phyloP scores from a whole-genome alignment of 495 filamentous ascomycete genomes.

The Lineolata rhizophorae region DNA sequence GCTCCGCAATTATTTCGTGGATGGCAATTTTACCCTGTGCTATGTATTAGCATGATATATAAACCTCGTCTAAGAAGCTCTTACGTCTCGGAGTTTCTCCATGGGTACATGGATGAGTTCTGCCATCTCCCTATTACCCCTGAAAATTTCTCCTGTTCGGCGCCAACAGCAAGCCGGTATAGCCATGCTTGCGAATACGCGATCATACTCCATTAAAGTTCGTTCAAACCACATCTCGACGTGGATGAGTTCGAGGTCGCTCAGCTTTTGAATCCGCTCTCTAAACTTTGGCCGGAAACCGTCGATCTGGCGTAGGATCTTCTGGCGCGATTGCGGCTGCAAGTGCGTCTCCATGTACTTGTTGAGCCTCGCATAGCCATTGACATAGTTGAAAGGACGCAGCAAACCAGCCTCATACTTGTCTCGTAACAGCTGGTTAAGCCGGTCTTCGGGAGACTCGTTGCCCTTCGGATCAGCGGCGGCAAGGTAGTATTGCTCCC shows the following conservation, averaged over 20 bases:
- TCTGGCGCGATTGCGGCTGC: slow-evolving; percentile 52
- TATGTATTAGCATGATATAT: slow-evolving; percentile 1
- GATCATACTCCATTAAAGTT: slow-evolving; percentile 87
- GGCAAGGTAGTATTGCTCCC: slow-evolving; percentile 89
- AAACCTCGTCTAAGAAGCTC: slow-evolving; percentile 13
- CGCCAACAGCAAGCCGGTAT: slow-evolving; percentile 97
- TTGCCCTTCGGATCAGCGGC: slow-evolving; percentile 87
- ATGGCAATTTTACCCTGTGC: slow-evolving; percentile 74
- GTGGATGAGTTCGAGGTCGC: slow-evolving; percentile 75
- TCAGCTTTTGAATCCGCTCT: slow-evolving; percentile 77
- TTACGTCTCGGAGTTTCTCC: slow-evolving; percentile 73
- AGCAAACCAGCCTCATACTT: slow-evolving; percentile 89
- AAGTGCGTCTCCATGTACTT: slow-evolving; percentile 81
- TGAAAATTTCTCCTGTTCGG: slow-evolving; percentile 88
- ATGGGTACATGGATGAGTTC: slow-evolving; percentile 87
- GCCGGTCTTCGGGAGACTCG: slow-evolving; percentile 77
- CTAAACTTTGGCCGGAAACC: slow-evolving; percentile 89
- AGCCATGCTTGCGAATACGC: slow-evolving; percentile 96
- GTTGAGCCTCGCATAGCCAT: slow-evolving; percentile 74
- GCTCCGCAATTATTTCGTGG: slow-evolving; percentile 87
- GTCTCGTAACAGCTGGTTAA: slow-evolving; percentile 83
- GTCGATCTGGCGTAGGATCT: slow-evolving; percentile 76
- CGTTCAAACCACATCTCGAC: slow-evolving; percentile 99
- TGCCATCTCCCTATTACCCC: slow-evolving; percentile 97
- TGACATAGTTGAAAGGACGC: slow-evolving; percentile 94